Conservation (phyloP, 2,329 filamentous ascomycete species). For the Seiridium unicorne region DNA sequence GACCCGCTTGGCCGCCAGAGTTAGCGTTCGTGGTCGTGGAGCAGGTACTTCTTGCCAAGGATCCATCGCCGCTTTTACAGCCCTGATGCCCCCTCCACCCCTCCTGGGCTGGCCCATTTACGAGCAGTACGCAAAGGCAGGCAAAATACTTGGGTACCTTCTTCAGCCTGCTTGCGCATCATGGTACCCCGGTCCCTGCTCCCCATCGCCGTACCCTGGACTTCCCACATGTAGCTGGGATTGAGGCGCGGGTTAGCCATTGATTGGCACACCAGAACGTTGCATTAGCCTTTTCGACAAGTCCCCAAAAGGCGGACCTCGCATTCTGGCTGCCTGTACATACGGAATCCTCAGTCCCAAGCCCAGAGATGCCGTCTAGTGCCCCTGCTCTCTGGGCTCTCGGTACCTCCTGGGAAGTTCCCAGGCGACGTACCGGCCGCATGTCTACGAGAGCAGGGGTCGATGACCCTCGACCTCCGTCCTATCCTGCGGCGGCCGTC, state of each 20-base stretch:
- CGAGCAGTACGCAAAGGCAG: neutral
- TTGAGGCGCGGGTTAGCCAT: conserved; percentile 7
- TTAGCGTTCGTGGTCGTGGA: neutral
- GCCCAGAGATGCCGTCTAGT: neutral
- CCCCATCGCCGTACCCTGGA: neutral
- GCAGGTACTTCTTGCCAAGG: neutral
- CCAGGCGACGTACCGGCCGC: neutral
- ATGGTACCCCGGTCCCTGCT: neutral
- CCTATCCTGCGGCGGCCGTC: neutral
- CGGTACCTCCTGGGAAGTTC: neutral
- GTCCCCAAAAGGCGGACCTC: conserved; percentile 9
- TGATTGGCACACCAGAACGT: conserved; percentile 6
- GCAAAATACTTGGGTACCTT: conserved; percentile 10
- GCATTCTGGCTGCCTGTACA: neutral
- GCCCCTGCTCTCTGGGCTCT: neutral
- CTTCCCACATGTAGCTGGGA: conserved; percentile 6
- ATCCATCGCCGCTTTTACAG: neutral
- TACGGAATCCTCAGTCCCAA: neutral
- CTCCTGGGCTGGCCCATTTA: neutral
- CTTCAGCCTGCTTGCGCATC: neutral
- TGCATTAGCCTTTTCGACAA: conserved; percentile 10
- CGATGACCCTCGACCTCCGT: neutral
- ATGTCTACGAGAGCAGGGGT: neutral
- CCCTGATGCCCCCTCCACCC: neutral
- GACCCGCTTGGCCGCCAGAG: conserved; percentile 2